Percentiles rank a stretch among this genome's conserved stretches.
These are phyloP conservation scores for Scheffersomyces stipitis DNA, from an alignment of 805 yeast species.

Conservation along the genomic window DNA sequence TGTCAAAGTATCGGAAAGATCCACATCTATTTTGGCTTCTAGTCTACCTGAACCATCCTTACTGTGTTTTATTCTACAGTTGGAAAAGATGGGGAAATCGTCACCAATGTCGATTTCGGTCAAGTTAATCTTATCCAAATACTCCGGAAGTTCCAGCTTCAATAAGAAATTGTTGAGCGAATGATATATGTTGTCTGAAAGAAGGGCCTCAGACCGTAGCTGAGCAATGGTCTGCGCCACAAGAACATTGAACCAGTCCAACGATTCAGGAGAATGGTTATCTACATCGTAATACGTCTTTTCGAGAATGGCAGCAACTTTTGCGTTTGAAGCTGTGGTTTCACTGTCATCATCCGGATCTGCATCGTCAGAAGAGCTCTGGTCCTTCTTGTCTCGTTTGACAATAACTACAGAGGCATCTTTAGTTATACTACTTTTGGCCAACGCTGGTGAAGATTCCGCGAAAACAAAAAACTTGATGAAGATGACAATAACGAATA, in stretches of 20 bases:
- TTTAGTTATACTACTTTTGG: conserved; percentile 18
- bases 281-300: conserved; percentile 91
- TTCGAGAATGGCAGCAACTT: conserved; percentile 60
- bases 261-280: conserved; percentile 82
- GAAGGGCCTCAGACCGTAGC: conserved; percentile 82
- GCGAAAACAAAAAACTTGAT: conserved; percentile 76
- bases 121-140: conserved; percentile 71
- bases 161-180: conserved; percentile 68
- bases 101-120: conserved; percentile 92
- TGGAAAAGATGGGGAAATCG: conserved; percentile 92
- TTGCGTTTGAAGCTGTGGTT: conserved; percentile 6
- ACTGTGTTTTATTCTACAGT: conserved; percentile 75
- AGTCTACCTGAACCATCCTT: conserved; percentile 52
- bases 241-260: conserved; percentile 96
- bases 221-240: conserved; percentile 89
- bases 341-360: conserved; percentile 17
- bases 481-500: conserved; percentile 60
- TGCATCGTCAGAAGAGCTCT: conserved; percentile 4
- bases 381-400: conserved; percentile 27
- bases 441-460: conserved; percentile 51
- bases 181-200: conserved; percentile 80
- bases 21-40: conserved; percentile 91
- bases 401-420: conserved; percentile 35
- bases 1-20: conserved; percentile 81
- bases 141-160: conserved; percentile 70